Evolutionary conservation across 148 eudicot species (phyloP).

Genomic region (Amaranthus hypochondriacus): DNA sequence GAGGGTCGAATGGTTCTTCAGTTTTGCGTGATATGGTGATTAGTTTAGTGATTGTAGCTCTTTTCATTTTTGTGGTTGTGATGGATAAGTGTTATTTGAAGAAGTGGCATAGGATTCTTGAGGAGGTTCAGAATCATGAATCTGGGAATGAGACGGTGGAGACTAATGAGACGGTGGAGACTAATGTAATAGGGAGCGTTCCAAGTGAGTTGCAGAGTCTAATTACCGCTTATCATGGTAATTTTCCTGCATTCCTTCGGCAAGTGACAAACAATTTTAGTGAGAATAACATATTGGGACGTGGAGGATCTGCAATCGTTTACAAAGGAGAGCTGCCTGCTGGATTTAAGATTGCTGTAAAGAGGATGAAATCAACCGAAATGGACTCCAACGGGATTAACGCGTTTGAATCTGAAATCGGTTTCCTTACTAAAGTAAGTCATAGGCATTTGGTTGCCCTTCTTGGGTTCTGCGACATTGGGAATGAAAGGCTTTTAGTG

Average conservation of each 20-base stretch:
- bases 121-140: no score
- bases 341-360: constrained; percentile 79
- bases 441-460: constrained; percentile 80
- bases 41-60: no score
- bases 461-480: constrained; percentile 58
- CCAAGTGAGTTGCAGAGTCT: no score
- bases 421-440: constrained; percentile 69
- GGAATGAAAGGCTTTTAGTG: constrained; percentile 69
- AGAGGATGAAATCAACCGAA: constrained; percentile 63
- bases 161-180: constrained; percentile 17
- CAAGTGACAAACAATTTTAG: constrained; percentile 59
- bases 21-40: no score
- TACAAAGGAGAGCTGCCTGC: constrained; percentile 63
- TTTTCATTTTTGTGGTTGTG: no score
- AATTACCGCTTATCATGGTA: no score
- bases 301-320: constrained; percentile 76
- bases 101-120: no score
- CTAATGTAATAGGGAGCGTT: neutral
- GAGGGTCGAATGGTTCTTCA: no score
- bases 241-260: constrained; percentile 28
- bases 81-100: no score
- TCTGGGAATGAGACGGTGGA: no score
- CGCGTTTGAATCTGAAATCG: constrained; percentile 78
- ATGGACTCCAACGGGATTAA: constrained; percentile 56
- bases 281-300: constrained; percentile 53